Conservation (phyloP, 2,329 filamentous ascomycete genomes). For the Lasiodiplodia citricola region DNA sequence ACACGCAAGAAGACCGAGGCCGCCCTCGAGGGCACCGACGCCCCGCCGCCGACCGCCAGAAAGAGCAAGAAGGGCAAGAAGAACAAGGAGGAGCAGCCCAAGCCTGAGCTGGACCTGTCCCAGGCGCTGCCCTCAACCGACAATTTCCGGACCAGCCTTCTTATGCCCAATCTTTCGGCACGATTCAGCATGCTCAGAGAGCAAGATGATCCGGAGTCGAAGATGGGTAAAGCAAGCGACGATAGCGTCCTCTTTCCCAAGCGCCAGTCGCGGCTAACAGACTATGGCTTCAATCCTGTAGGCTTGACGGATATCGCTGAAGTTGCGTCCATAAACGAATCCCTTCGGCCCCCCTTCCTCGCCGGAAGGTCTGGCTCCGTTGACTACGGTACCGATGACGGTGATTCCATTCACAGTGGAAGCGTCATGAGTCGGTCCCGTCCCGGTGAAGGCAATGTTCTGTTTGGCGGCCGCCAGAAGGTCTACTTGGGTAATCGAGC, state of each 20-base stretch:
- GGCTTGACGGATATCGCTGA: conserved; percentile 86
- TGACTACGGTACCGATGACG: conserved; percentile 67
- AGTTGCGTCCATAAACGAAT: conserved; percentile 72
- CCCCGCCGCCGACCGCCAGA: conserved; percentile 39
- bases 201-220: conserved; percentile 88
- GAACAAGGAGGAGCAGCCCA: conserved; percentile 54
- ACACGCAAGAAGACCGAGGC: conserved; percentile 74
- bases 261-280: conserved; percentile 75
- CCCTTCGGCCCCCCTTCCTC: conserved; percentile 60
- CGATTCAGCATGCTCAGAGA: conserved; percentile 96
- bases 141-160: conserved; percentile 91
- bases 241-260: conserved; percentile 89
- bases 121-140: conserved; percentile 79
- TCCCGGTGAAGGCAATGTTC: conserved; percentile 84
- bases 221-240: conserved; percentile 91
- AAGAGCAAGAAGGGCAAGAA: conserved; percentile 60
- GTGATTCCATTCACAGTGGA: conserved; percentile 63
- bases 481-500: conserved; percentile 80
- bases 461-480: conserved; percentile 96
- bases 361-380: conserved; percentile 45
- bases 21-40: conserved; percentile 43
- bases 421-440: conserved; percentile 86
- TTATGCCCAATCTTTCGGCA: conserved; percentile 94
- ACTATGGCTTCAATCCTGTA: conserved; percentile 68
- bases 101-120: conserved; percentile 73